phyloP scores from a whole-genome alignment of 108 stramenopile species.

The Cyclotella sp. region DNA sequence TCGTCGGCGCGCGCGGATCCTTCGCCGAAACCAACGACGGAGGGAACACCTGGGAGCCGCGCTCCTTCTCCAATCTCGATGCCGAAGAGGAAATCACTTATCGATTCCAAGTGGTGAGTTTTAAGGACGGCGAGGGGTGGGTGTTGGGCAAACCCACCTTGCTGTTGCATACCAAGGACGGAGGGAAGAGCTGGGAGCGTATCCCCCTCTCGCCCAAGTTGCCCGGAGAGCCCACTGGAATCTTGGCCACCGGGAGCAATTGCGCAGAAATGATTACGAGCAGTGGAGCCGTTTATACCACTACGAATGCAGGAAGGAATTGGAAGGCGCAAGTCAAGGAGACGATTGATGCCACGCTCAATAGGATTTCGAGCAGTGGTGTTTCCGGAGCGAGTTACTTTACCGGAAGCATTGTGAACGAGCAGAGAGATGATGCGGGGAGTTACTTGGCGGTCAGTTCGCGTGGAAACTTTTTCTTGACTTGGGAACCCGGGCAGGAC shows the following conservation, averaged over 20 bases:
- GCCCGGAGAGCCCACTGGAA: slow-evolving; percentile 93
- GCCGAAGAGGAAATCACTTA: slow-evolving; percentile 96
- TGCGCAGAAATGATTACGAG: slow-evolving; percentile 97
- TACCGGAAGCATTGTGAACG: slow-evolving; percentile 91
- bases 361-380: slow-evolving; percentile 89
- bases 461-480: slow-evolving; percentile 98
- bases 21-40: slow-evolving; percentile 97
- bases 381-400: slow-evolving; percentile 96
- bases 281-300: slow-evolving; percentile 92
- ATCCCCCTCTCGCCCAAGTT: slow-evolving; percentile 97
- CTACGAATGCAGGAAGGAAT: slow-evolving; percentile 95
- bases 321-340: slow-evolving; percentile 99
- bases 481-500: slow-evolving; percentile 97
- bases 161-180: slow-evolving; percentile 93
- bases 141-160: slow-evolving; percentile 96
- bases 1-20: slow-evolving; percentile 97
- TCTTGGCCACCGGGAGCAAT: slow-evolving; percentile 85
- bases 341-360: slow-evolving; percentile 97
- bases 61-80: slow-evolving; percentile 95
- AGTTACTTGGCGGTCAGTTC: slow-evolving; percentile 91
- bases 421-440: slow-evolving; percentile 85
- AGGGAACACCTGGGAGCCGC: slow-evolving; percentile 91
- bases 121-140: slow-evolving; percentile 94
- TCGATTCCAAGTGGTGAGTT: slow-evolving; percentile 87
- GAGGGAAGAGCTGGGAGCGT: slow-evolving; percentile 95